Conservation (phyloP, 2,329 filamentous ascomycete species). For the Neocatenulostroma microsporum region DNA sequence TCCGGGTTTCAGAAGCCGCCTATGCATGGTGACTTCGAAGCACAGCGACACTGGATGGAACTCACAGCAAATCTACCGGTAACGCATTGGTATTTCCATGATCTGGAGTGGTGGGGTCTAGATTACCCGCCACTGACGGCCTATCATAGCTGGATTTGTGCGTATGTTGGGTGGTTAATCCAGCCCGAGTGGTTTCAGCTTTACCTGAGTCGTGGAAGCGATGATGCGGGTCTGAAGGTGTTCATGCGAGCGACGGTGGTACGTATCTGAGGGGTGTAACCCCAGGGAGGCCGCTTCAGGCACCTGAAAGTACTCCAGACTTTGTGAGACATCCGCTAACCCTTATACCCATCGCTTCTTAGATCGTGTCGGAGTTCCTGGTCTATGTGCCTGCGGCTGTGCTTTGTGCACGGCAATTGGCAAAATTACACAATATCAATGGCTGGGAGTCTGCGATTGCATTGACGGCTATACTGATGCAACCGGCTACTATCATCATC, state of each 20-base stretch:
- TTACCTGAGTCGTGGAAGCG: constrained; percentile 69
- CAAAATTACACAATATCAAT: constrained; percentile 66
- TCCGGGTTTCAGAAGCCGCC: constrained; percentile 79
- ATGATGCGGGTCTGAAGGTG: constrained; percentile 73
- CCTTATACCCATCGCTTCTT: too few relatives aligned
- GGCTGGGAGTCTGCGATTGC: constrained; percentile 75
- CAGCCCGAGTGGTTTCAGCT: constrained; percentile 83
- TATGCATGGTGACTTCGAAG: constrained; percentile 95
- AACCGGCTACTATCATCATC: constrained; percentile 81
- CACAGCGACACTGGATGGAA: constrained; percentile 98
- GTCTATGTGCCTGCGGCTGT: constrained; percentile 79
- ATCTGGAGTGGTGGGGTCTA: constrained; percentile 93
- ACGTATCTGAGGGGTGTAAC: too few relatives aligned
- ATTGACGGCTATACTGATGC: constrained; percentile 82
- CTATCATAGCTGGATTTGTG: constrained; percentile 95
- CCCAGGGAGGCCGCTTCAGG: too few relatives aligned
- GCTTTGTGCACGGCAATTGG: constrained; percentile 76
- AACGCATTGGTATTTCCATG: constrained; percentile 96
- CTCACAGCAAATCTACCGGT: constrained; percentile 81
- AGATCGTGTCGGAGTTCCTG: constrained; percentile 82
- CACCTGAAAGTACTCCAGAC: too few relatives aligned
- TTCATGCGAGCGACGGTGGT: constrained; percentile 94
- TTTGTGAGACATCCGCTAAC: too few relatives aligned
- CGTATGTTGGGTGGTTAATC: constrained; percentile 71
- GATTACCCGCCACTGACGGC: constrained; percentile 97